Base-by-base conservation (phyloP, 164 flowering plant genomes). In the Berberis thunbergii region DNA sequence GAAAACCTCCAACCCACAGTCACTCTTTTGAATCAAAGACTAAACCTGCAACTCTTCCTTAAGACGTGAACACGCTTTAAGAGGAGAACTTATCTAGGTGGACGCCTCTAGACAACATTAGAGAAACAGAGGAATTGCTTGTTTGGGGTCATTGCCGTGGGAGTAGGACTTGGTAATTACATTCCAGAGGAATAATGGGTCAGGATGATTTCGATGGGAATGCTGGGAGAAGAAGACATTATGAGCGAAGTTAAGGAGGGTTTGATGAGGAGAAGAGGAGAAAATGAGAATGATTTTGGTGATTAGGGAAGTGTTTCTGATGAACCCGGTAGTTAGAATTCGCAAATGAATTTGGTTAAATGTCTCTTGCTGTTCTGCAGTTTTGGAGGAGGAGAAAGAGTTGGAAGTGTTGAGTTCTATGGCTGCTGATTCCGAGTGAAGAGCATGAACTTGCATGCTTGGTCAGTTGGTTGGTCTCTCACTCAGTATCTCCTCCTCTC, bases 1-100 rank as follows among this genome's bases (percentile, higher is more conserved):
- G 61, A 78, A 82, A 70, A 85, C 61, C 65, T 84, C 78, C 3
- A 70, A 72, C 77, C 78, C 80, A 59, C 74, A 62, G 39, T 64
- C 80, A 6, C 67, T 54, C 67, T 85, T 85, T 68, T 60, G 56
- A 56, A 85, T 49, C 72, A 83, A 66, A 61, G 88, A 80, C 59
- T 83, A 88, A 76, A 87, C 67, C 76, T 85, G 88, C 73, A 78
- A 61, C 52, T 86, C 94, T 69, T 72, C 83, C 53, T 57, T 72
- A n/a, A 73, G 5, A 41, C 83, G 75, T 45, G 87, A 75, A 70
- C 88, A 87, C 42, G 86, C 84, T 71, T 85, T 87, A 60, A 85
- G 74, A 39, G 4, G 88, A 74, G 69, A 79, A 87, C 59, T 70
- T 70, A 64, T 85, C 88, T 1, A 60, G 73, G 44, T 43, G 61